A percentile compares a stretch with the other conserved stretches of the same genome.
Evolutionary conservation across 2,329 filamentous ascomycete genomes (phyloP).

Genomic region (Pseudogymnoascus pannorum): DNA sequence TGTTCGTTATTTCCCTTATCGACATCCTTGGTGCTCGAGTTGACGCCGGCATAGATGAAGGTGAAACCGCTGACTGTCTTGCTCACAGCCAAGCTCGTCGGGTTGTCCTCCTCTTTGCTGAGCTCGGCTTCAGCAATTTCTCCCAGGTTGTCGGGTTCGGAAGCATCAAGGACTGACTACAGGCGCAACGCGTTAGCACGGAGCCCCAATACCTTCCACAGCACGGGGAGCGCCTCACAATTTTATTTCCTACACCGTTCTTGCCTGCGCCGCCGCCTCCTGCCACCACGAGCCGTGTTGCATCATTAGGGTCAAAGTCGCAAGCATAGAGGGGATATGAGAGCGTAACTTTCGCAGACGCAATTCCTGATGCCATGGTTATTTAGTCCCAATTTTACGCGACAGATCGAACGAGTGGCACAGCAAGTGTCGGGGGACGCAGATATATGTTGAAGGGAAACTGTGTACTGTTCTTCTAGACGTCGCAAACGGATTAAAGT

Average conservation of each 20-base stretch:
- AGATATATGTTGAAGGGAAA: background rate
- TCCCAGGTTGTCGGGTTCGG: constrained; percentile 39
- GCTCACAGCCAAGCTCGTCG: constrained; percentile 72
- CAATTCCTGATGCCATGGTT: constrained; percentile 26
- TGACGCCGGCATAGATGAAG: constrained; percentile 69
- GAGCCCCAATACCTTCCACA: background rate
- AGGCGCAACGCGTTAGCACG: background rate
- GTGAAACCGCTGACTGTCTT: constrained; percentile 49
- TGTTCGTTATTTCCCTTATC: constrained; percentile 75
- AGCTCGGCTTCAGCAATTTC: constrained; percentile 67
- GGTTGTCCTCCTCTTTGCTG: constrained; percentile 78
- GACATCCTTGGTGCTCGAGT: constrained; percentile 67
- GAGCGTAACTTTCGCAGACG: constrained; percentile 40
- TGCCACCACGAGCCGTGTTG: constrained; percentile 68
- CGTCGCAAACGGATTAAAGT: background rate
- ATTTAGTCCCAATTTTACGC: background rate
- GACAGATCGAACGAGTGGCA: background rate
- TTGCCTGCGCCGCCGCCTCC: constrained; percentile 80
- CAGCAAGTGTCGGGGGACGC: background rate
- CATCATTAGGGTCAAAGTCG: constrained; percentile 78
- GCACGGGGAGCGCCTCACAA: constrained; percentile 46
- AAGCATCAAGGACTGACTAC: constrained; percentile 28
- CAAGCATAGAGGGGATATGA: constrained; percentile 81
- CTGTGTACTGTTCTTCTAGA: background rate
- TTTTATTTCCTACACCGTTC: constrained; percentile 80